Base-by-base conservation (phyloP, 2,329 filamentous ascomycete genomes). In the Monosporascus sp. region DNA sequence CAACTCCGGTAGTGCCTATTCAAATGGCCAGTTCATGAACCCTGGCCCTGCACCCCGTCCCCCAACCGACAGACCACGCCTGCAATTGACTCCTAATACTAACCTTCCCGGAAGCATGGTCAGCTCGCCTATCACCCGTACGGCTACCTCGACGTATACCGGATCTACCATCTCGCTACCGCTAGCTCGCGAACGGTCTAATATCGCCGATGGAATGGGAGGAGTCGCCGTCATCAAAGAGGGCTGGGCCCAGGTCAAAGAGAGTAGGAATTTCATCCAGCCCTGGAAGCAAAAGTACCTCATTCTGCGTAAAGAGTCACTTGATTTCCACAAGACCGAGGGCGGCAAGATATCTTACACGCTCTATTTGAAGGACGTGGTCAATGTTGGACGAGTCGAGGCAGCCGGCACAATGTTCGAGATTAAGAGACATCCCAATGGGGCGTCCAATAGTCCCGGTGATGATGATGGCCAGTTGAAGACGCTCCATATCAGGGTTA, bases 321-420 rank as follows among this genome's bases (percentile, higher is more conserved):
- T 99, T 42, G 94, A 97, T 66, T 97, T 99, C 65, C 84, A 96
- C 75, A 99, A 97, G 76, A 88, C 84, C 56, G 90, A 95, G 67
- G 89, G 87, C 52, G 86, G 89, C 61, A 96, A 96, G 71, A 81
- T 94, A 48, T 85, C 89, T n/a, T 87, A 92, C 69, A 88, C 89
- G 24, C 86, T 97, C 60, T 83, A 85, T 55, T 79, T 99, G 49
- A 88, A 89, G 60, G 91, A 96, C 64, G 90, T 99, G 37, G 86
- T 91, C 58, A 90, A 90, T 58, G 91, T 99, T 51, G 88, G 90
- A 57, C 85, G 94, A 60, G 93, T 95, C 41, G 94, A 99, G 71
- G 87, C 90, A 54, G 89, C 90, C 49, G 90, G 90, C 20, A 92
- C 90, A 69, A 92, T 95, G 46, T 94, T 99, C 67, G 94, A 99